Conservation (phyloP, 192 early-diverging fungal genomes). For the Dissophora globulifera region DNA sequence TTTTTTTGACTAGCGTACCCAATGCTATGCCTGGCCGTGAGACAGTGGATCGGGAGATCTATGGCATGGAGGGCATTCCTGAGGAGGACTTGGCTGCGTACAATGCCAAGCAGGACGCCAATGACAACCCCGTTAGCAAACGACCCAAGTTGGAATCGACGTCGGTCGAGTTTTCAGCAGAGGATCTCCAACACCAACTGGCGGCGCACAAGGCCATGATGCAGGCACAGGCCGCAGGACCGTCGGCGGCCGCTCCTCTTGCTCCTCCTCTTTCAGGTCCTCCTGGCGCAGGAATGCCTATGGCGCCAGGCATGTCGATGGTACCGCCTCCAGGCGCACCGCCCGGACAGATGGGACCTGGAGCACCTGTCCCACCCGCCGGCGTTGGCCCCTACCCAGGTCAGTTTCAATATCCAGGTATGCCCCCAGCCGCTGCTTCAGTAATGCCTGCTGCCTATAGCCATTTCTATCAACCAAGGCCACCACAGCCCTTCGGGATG, state of each 20-base stretch:
- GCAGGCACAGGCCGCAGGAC: constrained; percentile 31
- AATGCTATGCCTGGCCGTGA: constrained; percentile 90
- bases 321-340: constrained; percentile 17
- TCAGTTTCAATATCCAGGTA: constrained; percentile 56
- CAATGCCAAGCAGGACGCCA: constrained; percentile 60
- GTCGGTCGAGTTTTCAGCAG: constrained; percentile 48
- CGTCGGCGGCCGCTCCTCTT: constrained; percentile 20
- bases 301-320: constrained; percentile 25
- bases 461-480: constrained; percentile 62
- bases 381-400: constrained; percentile 36
- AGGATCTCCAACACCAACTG: constrained; percentile 55
- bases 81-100: constrained; percentile 80
- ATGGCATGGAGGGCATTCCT: constrained; percentile 95
- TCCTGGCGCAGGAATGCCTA: constrained; percentile 16
- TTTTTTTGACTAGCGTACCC: no score
- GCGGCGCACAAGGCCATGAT: constrained; percentile 63
- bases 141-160: constrained; percentile 52
- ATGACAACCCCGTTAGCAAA: constrained; percentile 58
- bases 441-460: constrained; percentile 66
- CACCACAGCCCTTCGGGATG: constrained; percentile 39
- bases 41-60: constrained; percentile 89
- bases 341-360: constrained; percentile 2
- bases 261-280: constrained; percentile 13
- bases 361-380: constrained; percentile 25
- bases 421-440: constrained; percentile 55